These are phyloP conservation scores for Aspergillus coremiiformis DNA, from an alignment of 495 filamentous ascomycete species.

Conservation along the genomic window DNA sequence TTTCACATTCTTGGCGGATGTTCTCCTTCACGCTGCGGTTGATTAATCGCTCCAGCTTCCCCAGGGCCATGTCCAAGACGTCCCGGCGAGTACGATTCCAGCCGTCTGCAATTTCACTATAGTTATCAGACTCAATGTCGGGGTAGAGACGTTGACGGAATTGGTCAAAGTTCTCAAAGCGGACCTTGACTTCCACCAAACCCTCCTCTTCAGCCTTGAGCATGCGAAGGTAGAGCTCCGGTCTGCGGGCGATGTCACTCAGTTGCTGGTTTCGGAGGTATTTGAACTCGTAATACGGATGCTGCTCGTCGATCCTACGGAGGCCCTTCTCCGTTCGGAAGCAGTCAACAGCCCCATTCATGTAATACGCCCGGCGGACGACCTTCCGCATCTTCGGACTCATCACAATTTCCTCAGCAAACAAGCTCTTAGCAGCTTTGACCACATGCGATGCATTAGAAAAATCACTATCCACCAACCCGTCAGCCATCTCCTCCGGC, in stretches of 20 bases:
- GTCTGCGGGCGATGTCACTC: slow-evolving; percentile 66
- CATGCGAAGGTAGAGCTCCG: slow-evolving; percentile 90
- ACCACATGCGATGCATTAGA: slow-evolving; percentile 68
- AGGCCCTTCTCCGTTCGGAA: slow-evolving; percentile 88
- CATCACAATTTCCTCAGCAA: slow-evolving; percentile 80
- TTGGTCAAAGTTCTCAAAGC: slow-evolving; percentile 62
- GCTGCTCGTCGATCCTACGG: slow-evolving; percentile 88
- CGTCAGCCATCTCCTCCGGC: slow-evolving; percentile 82
- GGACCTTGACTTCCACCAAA: slow-evolving; percentile 72
- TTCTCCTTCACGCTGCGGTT: slow-evolving; percentile 89
- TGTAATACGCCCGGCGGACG: slow-evolving; percentile 74
- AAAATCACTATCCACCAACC: slow-evolving; percentile 65
- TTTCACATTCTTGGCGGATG: slow-evolving; percentile 83
- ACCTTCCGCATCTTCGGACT: slow-evolving; percentile 87
- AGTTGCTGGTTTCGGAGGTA: slow-evolving; percentile 86
- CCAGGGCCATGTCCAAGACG: slow-evolving; percentile 70
- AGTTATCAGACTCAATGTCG: slow-evolving; percentile 88
- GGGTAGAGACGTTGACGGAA: slow-evolving; percentile 66
- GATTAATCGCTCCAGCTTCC: slow-evolving; percentile 75
- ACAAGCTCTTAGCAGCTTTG: slow-evolving; percentile 73
- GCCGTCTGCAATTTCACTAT: slow-evolving; percentile 87
- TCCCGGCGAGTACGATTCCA: slow-evolving; percentile 87
- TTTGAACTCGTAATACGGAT: slow-evolving; percentile 97
- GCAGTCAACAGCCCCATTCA: slow-evolving; percentile 73
- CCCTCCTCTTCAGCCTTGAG: slow-evolving; percentile 93